phyloP scores from a whole-genome alignment of 768 basidiomycete genomes.

The Tulasnella calospora region DNA sequence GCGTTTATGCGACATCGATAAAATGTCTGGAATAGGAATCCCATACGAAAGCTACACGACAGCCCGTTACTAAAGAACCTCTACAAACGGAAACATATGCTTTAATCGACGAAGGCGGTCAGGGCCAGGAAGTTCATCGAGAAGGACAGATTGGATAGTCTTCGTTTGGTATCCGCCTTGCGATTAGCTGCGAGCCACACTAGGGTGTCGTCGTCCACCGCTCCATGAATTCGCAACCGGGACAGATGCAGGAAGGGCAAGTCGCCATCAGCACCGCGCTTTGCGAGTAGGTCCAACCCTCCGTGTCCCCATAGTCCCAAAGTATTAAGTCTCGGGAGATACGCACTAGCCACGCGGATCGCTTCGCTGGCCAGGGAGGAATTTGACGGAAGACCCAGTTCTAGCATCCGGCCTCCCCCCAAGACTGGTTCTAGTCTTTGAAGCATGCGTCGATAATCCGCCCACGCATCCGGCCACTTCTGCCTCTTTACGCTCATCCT shows the following conservation, averaged over 20 bases:
- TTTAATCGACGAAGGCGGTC: background rate
- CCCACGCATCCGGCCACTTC: background rate
- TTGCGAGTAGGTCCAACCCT: background rate
- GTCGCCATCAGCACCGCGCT: background rate
- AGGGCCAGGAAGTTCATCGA: background rate
- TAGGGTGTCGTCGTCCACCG: background rate
- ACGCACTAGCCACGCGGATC: background rate
- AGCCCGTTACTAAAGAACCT: background rate
- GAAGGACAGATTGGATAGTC: background rate
- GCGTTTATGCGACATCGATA: no score
- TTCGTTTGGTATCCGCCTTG: background rate
- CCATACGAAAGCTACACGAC: no score
- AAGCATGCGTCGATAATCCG: background rate
- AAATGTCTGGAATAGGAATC: no score
- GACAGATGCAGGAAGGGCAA: background rate
- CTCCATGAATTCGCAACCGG: background rate
- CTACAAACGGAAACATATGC: background rate
- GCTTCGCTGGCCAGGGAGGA: background rate
- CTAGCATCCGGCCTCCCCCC: background rate
- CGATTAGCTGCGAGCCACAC: background rate
- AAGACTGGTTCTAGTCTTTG: background rate
- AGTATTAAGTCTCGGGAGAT: background rate
- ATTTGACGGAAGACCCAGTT: background rate
- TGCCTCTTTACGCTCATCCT: background rate
- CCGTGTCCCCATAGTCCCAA: background rate